phyloP scores from a whole-genome alignment of 306 rosid species.

The Boehmeria nivea region DNA sequence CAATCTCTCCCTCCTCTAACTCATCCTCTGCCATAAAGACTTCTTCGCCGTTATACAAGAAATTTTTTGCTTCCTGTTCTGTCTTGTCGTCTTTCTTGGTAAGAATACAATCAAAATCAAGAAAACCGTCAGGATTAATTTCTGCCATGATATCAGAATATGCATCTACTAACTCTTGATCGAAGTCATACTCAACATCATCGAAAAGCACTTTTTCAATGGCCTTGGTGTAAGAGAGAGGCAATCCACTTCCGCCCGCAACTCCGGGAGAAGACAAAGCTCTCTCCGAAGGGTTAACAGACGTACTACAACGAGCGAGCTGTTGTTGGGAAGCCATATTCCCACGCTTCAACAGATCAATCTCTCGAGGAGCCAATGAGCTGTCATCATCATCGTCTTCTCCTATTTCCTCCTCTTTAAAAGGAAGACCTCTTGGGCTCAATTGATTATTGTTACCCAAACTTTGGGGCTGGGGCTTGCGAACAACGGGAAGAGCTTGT shows the following conservation, averaged over 20 bases:
- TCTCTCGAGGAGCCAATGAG: constrained; percentile 34
- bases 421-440: constrained; percentile 40
- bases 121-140: constrained; percentile 52
- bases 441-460: constrained; percentile 24
- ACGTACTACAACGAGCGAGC: too few relatives aligned
- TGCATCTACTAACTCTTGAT: constrained; percentile 48
- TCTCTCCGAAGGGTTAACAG: constrained; percentile 24
- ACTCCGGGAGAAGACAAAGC: constrained; percentile 31
- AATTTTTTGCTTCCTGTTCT: constrained; percentile 16
- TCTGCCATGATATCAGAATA: constrained; percentile 49
- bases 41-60: constrained; percentile 8
- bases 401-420: constrained; percentile 73
- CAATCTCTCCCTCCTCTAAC: constrained; percentile 85
- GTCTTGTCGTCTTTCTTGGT: constrained; percentile 26
- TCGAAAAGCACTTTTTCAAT: constrained; percentile 29
- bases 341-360: constrained; percentile 48
- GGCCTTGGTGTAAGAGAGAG: constrained; percentile 15
- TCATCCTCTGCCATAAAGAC: constrained; percentile 34
- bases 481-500: constrained; percentile 22
- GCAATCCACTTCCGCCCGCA: constrained; percentile 27
- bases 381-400: constrained; percentile 40
- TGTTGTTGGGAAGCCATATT: constrained; percentile 25
- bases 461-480: constrained; percentile 34
- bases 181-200: constrained; percentile 47
- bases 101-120: constrained; percentile 47